phyloP scores from a whole-genome alignment of 169 alveolate genomes.

The Plasmodium gonderi region DNA sequence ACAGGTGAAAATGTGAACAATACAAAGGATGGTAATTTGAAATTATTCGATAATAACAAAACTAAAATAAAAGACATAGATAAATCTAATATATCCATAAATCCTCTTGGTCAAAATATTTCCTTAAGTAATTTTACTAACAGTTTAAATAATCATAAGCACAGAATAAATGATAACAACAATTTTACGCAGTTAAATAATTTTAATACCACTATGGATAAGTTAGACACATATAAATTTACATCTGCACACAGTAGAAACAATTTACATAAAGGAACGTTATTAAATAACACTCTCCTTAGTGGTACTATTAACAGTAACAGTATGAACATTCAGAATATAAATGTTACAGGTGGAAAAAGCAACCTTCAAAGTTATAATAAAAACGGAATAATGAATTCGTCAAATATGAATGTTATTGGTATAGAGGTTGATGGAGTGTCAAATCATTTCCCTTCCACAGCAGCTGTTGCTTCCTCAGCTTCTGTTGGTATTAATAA shows the following conservation, averaged over 20 bases:
- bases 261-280: background rate
- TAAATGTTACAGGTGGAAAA: background rate
- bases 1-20: background rate
- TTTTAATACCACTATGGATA: background rate
- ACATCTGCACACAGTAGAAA: background rate
- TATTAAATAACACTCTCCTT: background rate
- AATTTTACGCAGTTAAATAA: background rate
- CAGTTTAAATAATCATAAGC: background rate
- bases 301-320: background rate
- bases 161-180: background rate
- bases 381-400: background rate
- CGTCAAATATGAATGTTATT: conserved; percentile 1
- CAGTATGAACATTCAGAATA: background rate
- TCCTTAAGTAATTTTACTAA: conserved; percentile 32
- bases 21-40: background rate
- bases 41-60: background rate
- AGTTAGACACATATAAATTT: background rate
- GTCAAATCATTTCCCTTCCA: background rate
- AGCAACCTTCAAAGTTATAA: conserved; percentile 1
- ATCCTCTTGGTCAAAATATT: background rate
- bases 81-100: background rate
- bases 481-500: background rate
- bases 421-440: background rate
- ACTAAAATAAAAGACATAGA: conserved; percentile 2
- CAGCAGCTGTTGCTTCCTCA: background rate